Conservation (phyloP, 768 basidiomycete genomes). For the Hygrophorus pudorinus region DNA sequence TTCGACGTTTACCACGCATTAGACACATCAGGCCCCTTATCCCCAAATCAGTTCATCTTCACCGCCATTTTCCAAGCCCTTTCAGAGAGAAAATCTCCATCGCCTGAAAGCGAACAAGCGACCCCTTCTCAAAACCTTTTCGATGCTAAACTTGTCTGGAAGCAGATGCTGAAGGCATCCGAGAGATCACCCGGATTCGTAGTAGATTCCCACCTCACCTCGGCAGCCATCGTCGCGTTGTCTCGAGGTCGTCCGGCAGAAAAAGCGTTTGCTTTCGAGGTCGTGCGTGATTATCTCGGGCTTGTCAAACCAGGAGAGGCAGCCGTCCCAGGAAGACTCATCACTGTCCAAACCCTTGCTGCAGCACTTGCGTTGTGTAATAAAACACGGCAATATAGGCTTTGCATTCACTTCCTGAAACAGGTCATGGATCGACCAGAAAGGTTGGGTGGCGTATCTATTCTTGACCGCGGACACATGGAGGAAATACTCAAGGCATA, state of each 20-base stretch:
- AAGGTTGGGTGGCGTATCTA: conserved; percentile 23
- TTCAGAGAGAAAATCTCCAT: conserved; percentile 18
- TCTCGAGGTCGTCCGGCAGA: conserved; percentile 47
- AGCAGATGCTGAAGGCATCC: conserved; percentile 44
- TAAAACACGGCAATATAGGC: conserved; percentile 31
- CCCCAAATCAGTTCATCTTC: conserved; percentile 51
- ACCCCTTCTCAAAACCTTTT: conserved; percentile 37
- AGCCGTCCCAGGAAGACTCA: conserved; percentile 26
- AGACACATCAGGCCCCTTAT: conserved; percentile 51
- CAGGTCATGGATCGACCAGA: conserved; percentile 43
- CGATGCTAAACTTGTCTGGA: conserved; percentile 68
- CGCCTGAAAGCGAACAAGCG: conserved; percentile 14
- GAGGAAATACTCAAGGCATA: conserved; percentile 53
- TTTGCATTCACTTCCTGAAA: conserved; percentile 47
- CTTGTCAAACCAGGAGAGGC: conserved; percentile 38
- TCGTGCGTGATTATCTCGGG: conserved; percentile 54
- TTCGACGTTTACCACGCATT: conserved; percentile 70
- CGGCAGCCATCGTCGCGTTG: conserved; percentile 44
- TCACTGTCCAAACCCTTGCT: conserved; percentile 39
- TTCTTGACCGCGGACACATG: conserved; percentile 46
- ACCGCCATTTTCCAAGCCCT: conserved; percentile 55
- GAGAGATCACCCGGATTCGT: conserved; percentile 33
- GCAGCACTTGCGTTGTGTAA: conserved; percentile 50
- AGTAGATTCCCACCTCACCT: conserved; percentile 45
- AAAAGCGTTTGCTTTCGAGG: conserved; percentile 55